Base-by-base conservation (phyloP, 495 filamentous ascomycete species). In the Neurospora sp. region DNA sequence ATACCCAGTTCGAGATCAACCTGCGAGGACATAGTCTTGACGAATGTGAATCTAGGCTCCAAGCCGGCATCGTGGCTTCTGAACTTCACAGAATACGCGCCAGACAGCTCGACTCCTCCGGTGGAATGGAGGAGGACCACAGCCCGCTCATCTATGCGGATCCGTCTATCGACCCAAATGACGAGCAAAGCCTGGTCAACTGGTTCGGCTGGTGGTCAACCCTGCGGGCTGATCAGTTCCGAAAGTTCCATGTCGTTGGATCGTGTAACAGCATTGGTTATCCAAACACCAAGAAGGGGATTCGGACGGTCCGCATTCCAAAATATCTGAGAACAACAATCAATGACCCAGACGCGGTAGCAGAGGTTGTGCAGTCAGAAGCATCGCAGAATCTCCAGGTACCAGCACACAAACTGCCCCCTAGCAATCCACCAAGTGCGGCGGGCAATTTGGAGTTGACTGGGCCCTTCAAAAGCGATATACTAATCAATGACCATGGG, bases 201-300 rank as follows among this genome's bases (percentile, higher is more conserved):
- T 87, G 83, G 83, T 87, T 86, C 71, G 86, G 85, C 20, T 85
- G 80, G 79, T 88, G 86, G 86, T 78, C 85, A n/a, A 79, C 74
- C 20, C 4, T 78, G 71, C 82, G 84, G 40, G 75, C 83, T 8
- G 84, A 87, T 70, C 79, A 78, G 69, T 86, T 81, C 71, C 82
- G 83, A 20, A 84, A 81, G 74, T 86, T 86, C 44, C 76, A 80
- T 39, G 83, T 87, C 12, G 73, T 87, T 16, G 85, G 86, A 12
- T 84, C 83, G 2, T 79, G 76, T 70, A 68, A 71, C 14, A 70
- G 16, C 2, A 82, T 72, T 27, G 77, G 74, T 4, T 35, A 27
- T 10, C 69, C 17, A n/a, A 70, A 68, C 0, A 73, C 42, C 42
- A 76, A 69, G 68, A 78, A 75, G 37, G 81, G 79, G 0, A 82